Evolutionary conservation across 2,329 filamentous ascomycete genomes (phyloP), one percentile per base, ranked within the genome.

Genomic region (Scleromitrula shiraiana): DNA sequence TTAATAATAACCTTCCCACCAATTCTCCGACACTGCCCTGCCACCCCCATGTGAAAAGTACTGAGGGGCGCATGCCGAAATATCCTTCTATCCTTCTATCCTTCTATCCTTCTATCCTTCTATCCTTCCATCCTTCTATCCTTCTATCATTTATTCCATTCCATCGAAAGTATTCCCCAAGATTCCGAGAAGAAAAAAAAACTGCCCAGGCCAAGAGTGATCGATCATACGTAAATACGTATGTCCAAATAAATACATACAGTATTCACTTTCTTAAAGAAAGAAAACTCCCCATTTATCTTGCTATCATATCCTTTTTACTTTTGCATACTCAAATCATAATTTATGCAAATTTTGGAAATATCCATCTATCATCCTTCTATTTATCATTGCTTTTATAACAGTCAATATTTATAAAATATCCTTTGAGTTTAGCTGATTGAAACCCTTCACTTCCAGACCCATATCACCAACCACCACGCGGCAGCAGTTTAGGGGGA

Each of bases 401-500:
- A 5, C 9, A 6, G 7, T 23, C 9, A 15, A 33, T 14, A 17
- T 14, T 23, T 14, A 7, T 7, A 47, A 22, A 30, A 4, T 12
- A 9, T n/a, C 17, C 3, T 2, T 19, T 12, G 22, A 42, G 15
- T 17, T 15, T 12, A 15, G 29, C 45, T 48, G 33, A 48, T 24
- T 22, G 14, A 15, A 8, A n/a, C 7, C n/a, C 27, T 15, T 17
- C 26, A 14, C 1, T 30, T 29, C 8, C 14, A 48, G 45, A 36
- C 17, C 22, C 38, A 14, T 48, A 36, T 27, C 45, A 48, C 8
- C 45, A 32, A 42, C 45, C 45, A 22, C 38, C 22, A 24, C 45
- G 38, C 38, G 10, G 38, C n/a, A 40, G 29, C 22, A 42, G 38
- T 36, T 41, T 42, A 7, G n/a, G n/a, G n/a, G n/a, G n/a, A n/a